Evolutionary conservation across 306 rosid species (phyloP).

Genomic region (Mucuna pruriens): DNA sequence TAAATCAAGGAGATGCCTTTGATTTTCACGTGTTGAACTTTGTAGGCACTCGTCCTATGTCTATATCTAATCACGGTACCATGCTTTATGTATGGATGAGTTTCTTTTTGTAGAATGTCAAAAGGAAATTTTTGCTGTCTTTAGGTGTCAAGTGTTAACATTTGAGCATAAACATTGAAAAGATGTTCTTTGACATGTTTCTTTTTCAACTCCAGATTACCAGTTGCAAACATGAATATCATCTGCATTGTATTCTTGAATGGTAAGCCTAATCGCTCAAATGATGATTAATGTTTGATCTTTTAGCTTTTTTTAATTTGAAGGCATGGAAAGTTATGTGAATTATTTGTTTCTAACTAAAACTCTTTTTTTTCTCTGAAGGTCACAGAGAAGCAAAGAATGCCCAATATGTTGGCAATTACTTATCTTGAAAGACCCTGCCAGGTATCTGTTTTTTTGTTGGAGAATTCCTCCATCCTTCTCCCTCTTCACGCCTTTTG

Average conservation of each 20-base stretch:
- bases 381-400: constrained; percentile 77
- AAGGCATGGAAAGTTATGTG: neutral
- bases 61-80: neutral
- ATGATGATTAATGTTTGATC: neutral
- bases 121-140: neutral
- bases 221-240: constrained; percentile 82
- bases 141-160: neutral
- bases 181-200: constrained; percentile 28
- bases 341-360: neutral
- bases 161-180: neutral
- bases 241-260: constrained; percentile 85
- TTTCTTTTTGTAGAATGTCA: neutral
- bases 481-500: neutral
- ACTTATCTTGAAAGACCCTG: constrained; percentile 65
- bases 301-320: neutral
- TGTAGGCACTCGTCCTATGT: neutral
- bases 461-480: neutral
- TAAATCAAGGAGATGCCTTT: neutral
- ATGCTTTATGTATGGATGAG: neutral
- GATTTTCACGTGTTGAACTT: neutral
- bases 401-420: constrained; percentile 80
- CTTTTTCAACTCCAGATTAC: constrained; percentile 61
- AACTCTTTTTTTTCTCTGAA: neutral
- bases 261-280: constrained; percentile 49
- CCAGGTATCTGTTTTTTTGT: constrained; percentile 49